A percentile compares a stretch with the other conserved stretches of the same genome.
These are phyloP conservation scores for Cladochytrium replicatum DNA, from an alignment of 192 early-diverging fungal species.

Conservation along the genomic window DNA sequence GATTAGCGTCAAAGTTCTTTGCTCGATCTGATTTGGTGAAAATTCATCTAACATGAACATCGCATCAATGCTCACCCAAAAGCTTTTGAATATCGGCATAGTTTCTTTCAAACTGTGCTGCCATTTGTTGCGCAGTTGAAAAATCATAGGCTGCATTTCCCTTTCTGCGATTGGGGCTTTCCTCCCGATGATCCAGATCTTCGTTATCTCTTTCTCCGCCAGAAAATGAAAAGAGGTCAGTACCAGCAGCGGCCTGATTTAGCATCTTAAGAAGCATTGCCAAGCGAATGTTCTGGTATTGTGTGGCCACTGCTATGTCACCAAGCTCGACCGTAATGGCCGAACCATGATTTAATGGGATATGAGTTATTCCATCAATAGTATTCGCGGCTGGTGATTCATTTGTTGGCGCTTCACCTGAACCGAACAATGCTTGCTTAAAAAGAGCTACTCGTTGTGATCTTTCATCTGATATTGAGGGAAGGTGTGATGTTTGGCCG, in stretches of 20 bases:
- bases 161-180: not conserved
- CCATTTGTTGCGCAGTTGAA: conserved; percentile 8
- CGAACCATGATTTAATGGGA: too few species aligned
- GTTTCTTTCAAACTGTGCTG: conserved; percentile 31
- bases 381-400: too few species aligned
- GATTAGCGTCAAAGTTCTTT: conserved; percentile 10
- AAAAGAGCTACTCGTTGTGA: too few species aligned
- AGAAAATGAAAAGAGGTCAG: conserved; percentile 1
- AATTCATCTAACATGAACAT: not conserved
- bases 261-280: conserved; percentile 22
- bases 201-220: not conserved
- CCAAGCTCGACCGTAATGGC: too few species aligned
- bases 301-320: conserved; percentile 19
- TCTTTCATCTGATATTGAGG: too few species aligned
- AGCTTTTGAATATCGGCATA: conserved; percentile 33
- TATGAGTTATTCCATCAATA: too few species aligned
- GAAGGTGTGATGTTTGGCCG: too few species aligned
- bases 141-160: conserved; percentile 3
- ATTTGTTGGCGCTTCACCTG: too few species aligned
- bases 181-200: not conserved
- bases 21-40: conserved; percentile 7
- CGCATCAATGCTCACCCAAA: conserved; percentile 15
- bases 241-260: conserved; percentile 9
- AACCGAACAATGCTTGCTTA: too few species aligned
- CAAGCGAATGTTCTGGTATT: conserved; percentile 29